Base-by-base conservation (phyloP, 2,329 filamentous ascomycete genomes). In the Claviceps humidiphila region DNA sequence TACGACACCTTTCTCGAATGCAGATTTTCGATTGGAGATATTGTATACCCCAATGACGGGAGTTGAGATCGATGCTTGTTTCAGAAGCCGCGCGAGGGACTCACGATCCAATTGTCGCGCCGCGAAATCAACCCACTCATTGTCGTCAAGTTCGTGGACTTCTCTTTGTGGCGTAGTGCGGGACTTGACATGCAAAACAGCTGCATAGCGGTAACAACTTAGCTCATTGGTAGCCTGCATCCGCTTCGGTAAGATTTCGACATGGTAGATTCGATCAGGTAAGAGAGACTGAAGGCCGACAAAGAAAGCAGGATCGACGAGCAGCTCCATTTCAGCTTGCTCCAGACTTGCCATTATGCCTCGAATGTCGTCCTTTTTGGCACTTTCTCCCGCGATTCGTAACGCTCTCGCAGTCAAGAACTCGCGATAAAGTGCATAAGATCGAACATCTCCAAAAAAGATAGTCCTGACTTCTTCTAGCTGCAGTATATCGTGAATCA, bases 181-280 rank as follows among this genome's bases (percentile, higher is more conserved):
- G 11, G 17, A 3, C 20, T 47, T 53, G 13, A 55, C 42, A 48
- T 62, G 53, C 1, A 63, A 20, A 4, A 63, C 57, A 5, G 60
- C 61, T 1, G 57, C 55, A 42, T 61, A 63, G 2, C 61, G 59
- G 37, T 61, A 63, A 4, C 46, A 49, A 52, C 58, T 62, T 3
- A 63, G 54, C 44, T 63, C 61, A 14, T 63, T 63, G 2, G 55
- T 60, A 1, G 60, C 60, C 16, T 46, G 37, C 58, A 63, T 61
- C 9, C 45, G 56, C 51, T 63, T 63, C 7, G 60, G 59, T 0
- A 63, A 7, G 42, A 63, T 58, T 41, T 60, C 58, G 4, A 63
- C 59, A 22, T 63, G 60, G 17, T 39, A 43, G 17, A 62, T 39
- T 1, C 41, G 46, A 14, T 58, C 50, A 1, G 61, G 59, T 4